phyloP scores from a whole-genome alignment of 2,329 filamentous ascomycete genomes.

The Polychaeton citri region DNA sequence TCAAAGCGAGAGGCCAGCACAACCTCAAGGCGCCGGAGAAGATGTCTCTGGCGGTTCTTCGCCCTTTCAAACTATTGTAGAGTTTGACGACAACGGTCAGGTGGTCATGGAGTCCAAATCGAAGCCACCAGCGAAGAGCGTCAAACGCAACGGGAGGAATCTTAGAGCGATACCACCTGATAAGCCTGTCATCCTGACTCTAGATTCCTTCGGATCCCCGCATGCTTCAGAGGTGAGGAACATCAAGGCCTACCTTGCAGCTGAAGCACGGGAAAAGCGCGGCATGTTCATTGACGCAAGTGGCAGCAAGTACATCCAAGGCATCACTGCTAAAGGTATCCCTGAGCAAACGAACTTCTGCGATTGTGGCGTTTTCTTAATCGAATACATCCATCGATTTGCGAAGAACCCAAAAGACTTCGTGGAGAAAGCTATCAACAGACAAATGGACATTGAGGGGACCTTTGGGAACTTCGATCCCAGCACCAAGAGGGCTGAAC shows the following conservation, averaged over 20 bases:
- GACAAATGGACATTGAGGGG: conserved; percentile 43
- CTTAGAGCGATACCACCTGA: conserved; percentile 7
- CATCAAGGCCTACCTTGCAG: conserved; percentile 63
- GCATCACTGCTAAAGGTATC: conserved; percentile 60
- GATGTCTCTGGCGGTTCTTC: neutral
- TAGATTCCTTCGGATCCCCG: conserved; percentile 65
- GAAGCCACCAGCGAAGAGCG: conserved; percentile 6
- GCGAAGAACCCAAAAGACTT: conserved; percentile 61
- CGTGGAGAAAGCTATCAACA: conserved; percentile 50
- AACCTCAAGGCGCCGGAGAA: neutral
- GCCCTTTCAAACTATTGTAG: neutral
- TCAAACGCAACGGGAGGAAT: conserved; percentile 7
- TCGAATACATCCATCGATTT: conserved; percentile 77
- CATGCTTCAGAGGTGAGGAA: conserved; percentile 52
- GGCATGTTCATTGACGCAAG: conserved; percentile 32
- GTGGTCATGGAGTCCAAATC: neutral
- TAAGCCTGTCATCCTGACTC: conserved; percentile 60
- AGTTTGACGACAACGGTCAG: conserved; percentile 7
- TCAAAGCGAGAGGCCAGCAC: neutral
- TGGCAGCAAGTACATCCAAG: conserved; percentile 27
- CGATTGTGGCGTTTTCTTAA: conserved; percentile 79
- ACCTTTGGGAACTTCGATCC: conserved; percentile 44
- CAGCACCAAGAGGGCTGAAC: conserved; percentile 46
- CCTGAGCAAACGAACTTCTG: conserved; percentile 72
- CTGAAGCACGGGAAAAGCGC: conserved; percentile 57